phyloP scores from a whole-genome alignment of 140 eudicot species.

The Bidens hawaiensis region DNA sequence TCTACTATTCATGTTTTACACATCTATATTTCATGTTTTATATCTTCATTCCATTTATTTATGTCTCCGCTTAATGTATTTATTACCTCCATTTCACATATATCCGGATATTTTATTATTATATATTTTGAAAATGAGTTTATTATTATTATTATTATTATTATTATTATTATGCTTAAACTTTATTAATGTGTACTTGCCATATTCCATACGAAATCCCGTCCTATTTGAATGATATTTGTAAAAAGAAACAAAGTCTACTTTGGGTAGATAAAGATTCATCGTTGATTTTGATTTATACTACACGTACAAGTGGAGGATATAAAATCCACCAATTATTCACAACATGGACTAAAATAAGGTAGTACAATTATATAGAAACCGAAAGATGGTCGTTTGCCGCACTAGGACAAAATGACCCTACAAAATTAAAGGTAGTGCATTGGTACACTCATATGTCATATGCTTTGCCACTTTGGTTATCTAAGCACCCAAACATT shows the following conservation, averaged over 20 bases:
- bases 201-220: neutral
- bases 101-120: too few species aligned
- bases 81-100: too few species aligned
- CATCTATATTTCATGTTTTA: too few species aligned
- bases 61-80: too few species aligned
- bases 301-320: slow-evolving; percentile 1
- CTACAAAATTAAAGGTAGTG: neutral
- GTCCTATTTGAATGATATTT: neutral
- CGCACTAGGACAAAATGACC: neutral
- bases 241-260: neutral
- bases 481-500: neutral
- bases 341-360: neutral
- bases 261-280: slow-evolving; percentile 13
- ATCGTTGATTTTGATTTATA: neutral
- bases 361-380: neutral
- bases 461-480: neutral
- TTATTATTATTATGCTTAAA: too few species aligned
- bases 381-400: neutral
- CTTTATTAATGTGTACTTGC: neutral
- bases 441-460: neutral
- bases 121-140: too few species aligned
- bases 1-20: too few species aligned
- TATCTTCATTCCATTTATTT: too few species aligned
- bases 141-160: too few species aligned
- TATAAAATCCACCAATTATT: neutral